Evolutionary conservation across 768 basidiomycete genomes (phyloP).

Genomic region (Tulasnella sp.): DNA sequence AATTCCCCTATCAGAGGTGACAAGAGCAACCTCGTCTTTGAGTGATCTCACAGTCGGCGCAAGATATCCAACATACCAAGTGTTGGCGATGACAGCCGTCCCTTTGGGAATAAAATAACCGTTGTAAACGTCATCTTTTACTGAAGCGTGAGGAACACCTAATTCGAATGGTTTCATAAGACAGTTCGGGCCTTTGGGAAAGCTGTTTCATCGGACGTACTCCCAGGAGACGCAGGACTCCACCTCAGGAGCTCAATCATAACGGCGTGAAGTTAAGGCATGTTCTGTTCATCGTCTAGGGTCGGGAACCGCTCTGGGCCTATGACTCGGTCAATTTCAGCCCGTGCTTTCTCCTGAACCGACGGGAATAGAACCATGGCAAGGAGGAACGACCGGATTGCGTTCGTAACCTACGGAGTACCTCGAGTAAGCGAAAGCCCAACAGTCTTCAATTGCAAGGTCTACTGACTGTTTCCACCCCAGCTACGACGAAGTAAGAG

Average conservation of each 20-base stretch:
- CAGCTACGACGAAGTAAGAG: not conserved
- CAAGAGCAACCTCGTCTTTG: not conserved
- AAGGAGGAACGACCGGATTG: slow-evolving; percentile 27
- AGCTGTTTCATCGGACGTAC: not conserved
- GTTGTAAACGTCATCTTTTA: slow-evolving; percentile 28
- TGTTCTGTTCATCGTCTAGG: slow-evolving; percentile 30
- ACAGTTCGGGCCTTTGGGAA: not conserved
- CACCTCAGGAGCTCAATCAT: slow-evolving; percentile 32
- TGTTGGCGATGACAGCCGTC: not conserved
- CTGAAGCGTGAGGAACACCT: slow-evolving; percentile 17
- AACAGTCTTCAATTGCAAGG: not conserved
- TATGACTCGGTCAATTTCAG: slow-evolving; percentile 41
- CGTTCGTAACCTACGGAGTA: slow-evolving; percentile 23
- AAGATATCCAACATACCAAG: not conserved
- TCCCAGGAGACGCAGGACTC: slow-evolving; percentile 9
- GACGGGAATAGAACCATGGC: slow-evolving; percentile 36
- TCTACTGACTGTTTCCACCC: slow-evolving; percentile 9
- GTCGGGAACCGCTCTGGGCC: slow-evolving; percentile 36
- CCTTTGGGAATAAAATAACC: slow-evolving; percentile 20
- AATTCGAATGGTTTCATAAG: not conserved
- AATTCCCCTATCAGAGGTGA: not conserved
- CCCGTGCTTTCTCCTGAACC: slow-evolving; percentile 38
- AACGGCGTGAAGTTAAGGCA: slow-evolving; percentile 33
- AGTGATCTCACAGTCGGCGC: not conserved
- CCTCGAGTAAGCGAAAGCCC: not conserved